phyloP scores from a whole-genome alignment of 176 grass and related monocot species.

The Raddia distichophylla region DNA sequence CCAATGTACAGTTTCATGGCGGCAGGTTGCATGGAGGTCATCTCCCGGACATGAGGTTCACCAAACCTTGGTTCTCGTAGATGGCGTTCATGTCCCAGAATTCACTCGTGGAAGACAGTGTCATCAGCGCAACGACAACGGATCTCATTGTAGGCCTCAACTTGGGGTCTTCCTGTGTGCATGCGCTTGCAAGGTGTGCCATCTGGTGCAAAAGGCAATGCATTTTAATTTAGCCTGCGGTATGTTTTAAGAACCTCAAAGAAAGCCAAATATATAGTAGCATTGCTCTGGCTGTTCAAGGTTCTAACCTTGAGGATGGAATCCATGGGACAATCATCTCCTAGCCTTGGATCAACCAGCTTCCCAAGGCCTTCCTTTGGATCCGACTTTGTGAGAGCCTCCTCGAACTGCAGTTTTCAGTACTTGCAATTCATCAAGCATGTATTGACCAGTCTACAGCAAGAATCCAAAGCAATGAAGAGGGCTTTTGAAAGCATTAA shows the following conservation, averaged over 20 bases:
- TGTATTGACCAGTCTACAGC: neutral
- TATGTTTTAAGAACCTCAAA: neutral
- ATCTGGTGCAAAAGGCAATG: constrained; percentile 43
- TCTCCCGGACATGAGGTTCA: constrained; percentile 78
- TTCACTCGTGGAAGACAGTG: constrained; percentile 73
- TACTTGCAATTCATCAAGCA: constrained; percentile 9
- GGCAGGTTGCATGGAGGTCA: constrained; percentile 30
- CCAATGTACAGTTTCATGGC: constrained; percentile 32
- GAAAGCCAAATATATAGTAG: neutral
- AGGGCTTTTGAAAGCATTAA: neutral
- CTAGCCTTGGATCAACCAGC: constrained; percentile 68
- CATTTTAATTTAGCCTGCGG: neutral
- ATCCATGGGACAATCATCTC: constrained; percentile 68
- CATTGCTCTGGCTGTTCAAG: neutral
- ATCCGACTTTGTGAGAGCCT: constrained; percentile 54
- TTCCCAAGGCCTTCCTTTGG: constrained; percentile 63
- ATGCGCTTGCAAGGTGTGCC: constrained; percentile 71
- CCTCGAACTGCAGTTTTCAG: constrained; percentile 67
- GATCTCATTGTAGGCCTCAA: constrained; percentile 75
- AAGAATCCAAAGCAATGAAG: neutral
- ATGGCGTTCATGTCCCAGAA: constrained; percentile 72
- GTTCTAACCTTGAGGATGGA: constrained; percentile 60
- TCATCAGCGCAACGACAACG: constrained; percentile 81
- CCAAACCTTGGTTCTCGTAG: constrained; percentile 61
- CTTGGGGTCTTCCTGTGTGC: constrained; percentile 81